Conservation (phyloP, 2,329 filamentous ascomycete species). For the Fusarium circinatum region DNA sequence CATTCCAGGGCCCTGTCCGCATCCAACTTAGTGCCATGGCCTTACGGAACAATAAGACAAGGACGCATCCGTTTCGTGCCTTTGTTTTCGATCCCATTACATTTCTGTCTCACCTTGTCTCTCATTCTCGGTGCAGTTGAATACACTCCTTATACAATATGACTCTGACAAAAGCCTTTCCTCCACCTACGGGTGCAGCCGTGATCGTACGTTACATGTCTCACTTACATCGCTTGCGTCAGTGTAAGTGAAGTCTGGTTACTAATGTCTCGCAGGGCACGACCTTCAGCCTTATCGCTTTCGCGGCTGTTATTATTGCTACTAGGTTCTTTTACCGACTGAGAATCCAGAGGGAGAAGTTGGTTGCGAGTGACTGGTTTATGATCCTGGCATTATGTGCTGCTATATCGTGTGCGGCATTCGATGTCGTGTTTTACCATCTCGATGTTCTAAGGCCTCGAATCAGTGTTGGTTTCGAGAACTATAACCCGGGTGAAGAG, state of each 20-base stretch:
- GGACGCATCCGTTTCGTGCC: constrained; percentile 3
- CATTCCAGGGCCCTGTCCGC: constrained; percentile 25
- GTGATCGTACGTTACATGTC: constrained; percentile 16
- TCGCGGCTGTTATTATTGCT: constrained; percentile 6
- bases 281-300: constrained; percentile 10
- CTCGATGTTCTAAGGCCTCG: constrained; percentile 22
- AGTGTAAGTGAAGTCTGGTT: not conserved
- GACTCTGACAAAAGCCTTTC: constrained; percentile 21
- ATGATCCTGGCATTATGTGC: constrained; percentile 21
- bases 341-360: constrained; percentile 9
- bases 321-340: constrained; percentile 20
- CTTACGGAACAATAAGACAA: constrained; percentile 17
- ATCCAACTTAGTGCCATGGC: constrained; percentile 13
- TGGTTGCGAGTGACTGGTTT: constrained; percentile 22
- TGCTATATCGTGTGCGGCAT: constrained; percentile 11
- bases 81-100: not conserved
- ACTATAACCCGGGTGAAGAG: constrained; percentile 3
- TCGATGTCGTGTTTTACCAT: constrained; percentile 12
- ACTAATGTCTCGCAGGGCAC: constrained; percentile 3
- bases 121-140: constrained; percentile 3
- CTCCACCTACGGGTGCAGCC: constrained; percentile 9
- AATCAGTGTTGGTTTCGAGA: constrained; percentile 24
- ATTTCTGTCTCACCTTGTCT: constrained; percentile 13
- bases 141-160: constrained; percentile 16
- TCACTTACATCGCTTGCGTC: not conserved